Evolutionary conservation across 306 rosid genomes (phyloP).

Genomic region (Lablab purpureus): DNA sequence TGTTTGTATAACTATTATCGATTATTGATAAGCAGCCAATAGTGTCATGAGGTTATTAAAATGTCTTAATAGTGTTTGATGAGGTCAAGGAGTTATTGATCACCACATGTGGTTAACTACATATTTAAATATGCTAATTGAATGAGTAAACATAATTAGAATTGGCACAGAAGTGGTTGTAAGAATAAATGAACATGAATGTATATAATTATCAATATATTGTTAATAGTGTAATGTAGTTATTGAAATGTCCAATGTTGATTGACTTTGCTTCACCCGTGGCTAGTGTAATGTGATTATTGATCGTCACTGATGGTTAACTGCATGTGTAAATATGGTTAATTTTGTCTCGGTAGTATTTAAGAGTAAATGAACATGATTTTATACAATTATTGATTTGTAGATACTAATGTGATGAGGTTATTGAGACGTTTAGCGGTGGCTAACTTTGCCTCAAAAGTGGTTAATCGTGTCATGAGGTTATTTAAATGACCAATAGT

Average conservation of each 20-base stretch:
- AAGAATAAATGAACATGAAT: not conserved
- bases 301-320: not conserved
- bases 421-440: not conserved
- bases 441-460: not conserved
- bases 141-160: too few species aligned
- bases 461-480: not conserved
- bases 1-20: not conserved
- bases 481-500: not conserved
- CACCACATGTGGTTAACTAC: not conserved
- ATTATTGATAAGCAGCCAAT: not conserved
- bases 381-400: not conserved
- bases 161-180: not conserved
- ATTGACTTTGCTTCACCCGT: not conserved
- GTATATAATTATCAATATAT: not conserved
- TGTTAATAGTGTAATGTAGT: not conserved
- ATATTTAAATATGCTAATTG: too few species aligned
- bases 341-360: not conserved
- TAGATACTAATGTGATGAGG: not conserved
- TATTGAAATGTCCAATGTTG: not conserved
- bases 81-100: not conserved
- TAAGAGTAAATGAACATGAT: not conserved
- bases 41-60: not conserved
- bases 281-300: not conserved
- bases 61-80: too few species aligned
- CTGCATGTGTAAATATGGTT: not conserved